Percentiles rank a stretch among this genome's conserved stretches.
These are phyloP conservation scores for Cladophialophora yegresii DNA, from an alignment of 2,329 filamentous ascomycete species.

Conservation along the genomic window DNA sequence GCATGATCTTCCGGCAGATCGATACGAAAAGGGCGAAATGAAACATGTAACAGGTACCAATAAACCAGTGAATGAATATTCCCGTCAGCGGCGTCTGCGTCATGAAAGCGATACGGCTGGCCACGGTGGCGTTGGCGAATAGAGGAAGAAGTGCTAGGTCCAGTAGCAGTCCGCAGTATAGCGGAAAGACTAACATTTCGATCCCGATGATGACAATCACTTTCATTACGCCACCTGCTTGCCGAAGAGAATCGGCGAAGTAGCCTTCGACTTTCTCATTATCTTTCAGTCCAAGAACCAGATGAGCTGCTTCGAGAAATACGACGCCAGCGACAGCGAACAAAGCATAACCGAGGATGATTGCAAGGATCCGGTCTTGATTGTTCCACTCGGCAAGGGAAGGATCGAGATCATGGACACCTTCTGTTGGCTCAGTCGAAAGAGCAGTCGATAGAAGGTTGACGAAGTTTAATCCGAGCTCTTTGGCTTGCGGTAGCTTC, in stretches of 20 bases:
- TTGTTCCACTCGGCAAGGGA: slow-evolving; percentile 68
- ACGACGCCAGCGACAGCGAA: slow-evolving; percentile 72
- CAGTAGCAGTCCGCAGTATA: slow-evolving; percentile 91
- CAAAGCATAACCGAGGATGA: slow-evolving; percentile 77
- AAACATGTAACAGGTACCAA: slow-evolving; percentile 99
- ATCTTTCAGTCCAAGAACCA: slow-evolving; percentile 62
- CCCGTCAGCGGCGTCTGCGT: slow-evolving; percentile 80
- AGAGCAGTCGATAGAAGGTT: slow-evolving; percentile 16
- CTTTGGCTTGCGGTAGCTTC: slow-evolving; percentile 6
- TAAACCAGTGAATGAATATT: slow-evolving; percentile 97
- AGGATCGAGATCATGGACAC: slow-evolving; percentile 46
- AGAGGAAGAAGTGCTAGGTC: slow-evolving; percentile 86
- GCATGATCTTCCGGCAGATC: slow-evolving; percentile 98
- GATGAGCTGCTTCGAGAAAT: slow-evolving; percentile 73
- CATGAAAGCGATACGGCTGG: slow-evolving; percentile 76
- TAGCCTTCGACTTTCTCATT: slow-evolving; percentile 67
- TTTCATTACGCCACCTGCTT: slow-evolving; percentile 95
- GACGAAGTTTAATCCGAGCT: neutral
- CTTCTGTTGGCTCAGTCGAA: neutral
- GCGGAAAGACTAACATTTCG: slow-evolving; percentile 95
- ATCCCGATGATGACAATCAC: slow-evolving; percentile 98
- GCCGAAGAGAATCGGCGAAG: slow-evolving; percentile 79
- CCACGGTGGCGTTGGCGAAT: slow-evolving; percentile 77
- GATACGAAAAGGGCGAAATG: slow-evolving; percentile 98
- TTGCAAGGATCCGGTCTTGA: slow-evolving; percentile 70